Evolutionary conservation across 352 stramenopile genomes (phyloP), one percentile per base, ranked within the genome.

Genomic region (Pythium dissimile): DNA sequence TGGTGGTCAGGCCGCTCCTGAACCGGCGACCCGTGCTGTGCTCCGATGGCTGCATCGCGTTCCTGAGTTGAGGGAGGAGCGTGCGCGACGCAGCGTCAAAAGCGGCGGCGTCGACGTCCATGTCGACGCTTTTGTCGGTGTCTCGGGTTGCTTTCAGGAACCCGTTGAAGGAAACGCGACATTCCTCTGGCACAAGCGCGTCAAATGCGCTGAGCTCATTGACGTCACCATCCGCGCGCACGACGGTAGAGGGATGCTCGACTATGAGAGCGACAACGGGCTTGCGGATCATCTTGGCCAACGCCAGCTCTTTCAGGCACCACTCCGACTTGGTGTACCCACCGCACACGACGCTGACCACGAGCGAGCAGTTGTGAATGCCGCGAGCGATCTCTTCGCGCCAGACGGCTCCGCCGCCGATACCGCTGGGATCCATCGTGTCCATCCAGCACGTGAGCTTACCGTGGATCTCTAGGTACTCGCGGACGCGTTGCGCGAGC

Each of bases 401-500:
- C 84, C 84, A 93, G 6, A 92, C 79, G 0, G 79, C 78, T 32
- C 81, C 82, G 12, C 82, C 84, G 16, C 80, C 80, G 23, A 93
- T 91, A 20, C 78, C 82, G 32, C 72, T 87, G 6, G 80, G 81
- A 47, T 93, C 81, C 81, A 91, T 92, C 18, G 76, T 86, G 61
- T 93, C 84, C 77, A 94, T 86, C 81, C 80, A 91, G 46, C 78
- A 89, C 18, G 84, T 92, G 4, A 89, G 52, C 30, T 74, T 64
- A 13, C 73, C 76, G 18, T 79, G 53, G 18, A 68, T 78, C 59
- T 90, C 80, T 10, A 92, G 53, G 55, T 73, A 71, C 45, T 90
- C 73, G 12, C 82, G 81, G 41, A 94, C 66, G 35, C 49, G 69
- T 24, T 78, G 69, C 1, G 84, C 84, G 12, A 93, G 71, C 23